phyloP scores from a whole-genome alignment of 768 basidiomycete species.

The Lentinus tigrinus region DNA sequence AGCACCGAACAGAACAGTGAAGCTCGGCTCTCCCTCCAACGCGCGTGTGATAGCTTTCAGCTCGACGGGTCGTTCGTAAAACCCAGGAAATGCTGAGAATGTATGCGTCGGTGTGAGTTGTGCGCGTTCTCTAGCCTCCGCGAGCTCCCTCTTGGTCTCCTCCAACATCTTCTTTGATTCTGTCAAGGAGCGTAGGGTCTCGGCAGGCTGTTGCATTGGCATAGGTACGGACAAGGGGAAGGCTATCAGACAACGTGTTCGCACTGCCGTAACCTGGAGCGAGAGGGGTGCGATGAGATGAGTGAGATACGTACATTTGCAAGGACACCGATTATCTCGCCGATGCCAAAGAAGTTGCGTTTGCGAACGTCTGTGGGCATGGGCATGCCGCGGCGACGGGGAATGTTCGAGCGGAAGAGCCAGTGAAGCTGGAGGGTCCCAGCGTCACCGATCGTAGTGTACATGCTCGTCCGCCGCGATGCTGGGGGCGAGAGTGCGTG shows the following conservation, averaged over 20 bases:
- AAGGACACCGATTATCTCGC: conserved; percentile 74
- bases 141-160: conserved; percentile 74
- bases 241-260: conserved; percentile 12
- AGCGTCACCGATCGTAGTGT: conserved; percentile 19
- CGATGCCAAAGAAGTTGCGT: conserved; percentile 76
- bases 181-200: conserved; percentile 75
- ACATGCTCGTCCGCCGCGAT: conserved; percentile 30
- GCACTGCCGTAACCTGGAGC: neutral
- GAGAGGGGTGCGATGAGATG: conserved; percentile 6
- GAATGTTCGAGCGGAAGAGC: conserved; percentile 75
- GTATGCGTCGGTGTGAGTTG: conserved; percentile 74
- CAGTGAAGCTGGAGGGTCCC: conserved; percentile 49
- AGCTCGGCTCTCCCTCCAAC: conserved; percentile 70
- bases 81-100: conserved; percentile 73
- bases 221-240: conserved; percentile 9
- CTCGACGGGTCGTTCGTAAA: conserved; percentile 70
- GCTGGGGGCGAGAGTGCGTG: conserved; percentile 26
- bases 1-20: conserved; percentile 79
- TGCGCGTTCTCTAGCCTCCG: conserved; percentile 62
- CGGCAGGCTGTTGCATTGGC: conserved; percentile 55
- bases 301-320: conserved; percentile 55
- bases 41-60: conserved; percentile 61
- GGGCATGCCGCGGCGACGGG: conserved; percentile 56
- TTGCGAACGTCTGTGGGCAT: conserved; percentile 62
- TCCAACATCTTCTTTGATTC: conserved; percentile 76